phyloP scores from a whole-genome alignment of 2,329 filamentous ascomycete species.

The Alternaria tenuissima region DNA sequence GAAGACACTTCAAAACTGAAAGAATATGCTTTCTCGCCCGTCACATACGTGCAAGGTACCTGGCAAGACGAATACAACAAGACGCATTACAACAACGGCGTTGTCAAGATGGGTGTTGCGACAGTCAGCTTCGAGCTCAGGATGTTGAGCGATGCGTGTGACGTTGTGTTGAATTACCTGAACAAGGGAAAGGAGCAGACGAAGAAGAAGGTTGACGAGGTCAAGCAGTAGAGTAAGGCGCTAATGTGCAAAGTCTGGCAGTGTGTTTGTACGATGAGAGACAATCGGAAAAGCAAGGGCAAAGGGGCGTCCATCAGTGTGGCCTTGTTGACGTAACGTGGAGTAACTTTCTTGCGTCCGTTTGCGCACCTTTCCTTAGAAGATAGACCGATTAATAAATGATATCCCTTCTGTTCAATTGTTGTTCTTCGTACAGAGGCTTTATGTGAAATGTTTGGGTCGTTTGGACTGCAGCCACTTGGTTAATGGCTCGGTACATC shows the following conservation, averaged over 20 bases:
- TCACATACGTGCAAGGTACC: slow-evolving; percentile 48
- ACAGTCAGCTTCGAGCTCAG: slow-evolving; percentile 52
- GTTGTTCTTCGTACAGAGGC: not conserved
- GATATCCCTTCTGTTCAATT: slow-evolving; percentile 8
- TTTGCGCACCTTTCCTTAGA: slow-evolving; percentile 5
- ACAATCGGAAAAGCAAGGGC: slow-evolving; percentile 11
- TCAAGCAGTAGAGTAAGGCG: slow-evolving; percentile 40
- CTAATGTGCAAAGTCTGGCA: not conserved
- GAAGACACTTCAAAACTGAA: slow-evolving; percentile 57
- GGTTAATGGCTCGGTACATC: not conserved
- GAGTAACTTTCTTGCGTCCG: slow-evolving; percentile 4
- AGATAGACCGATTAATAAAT: slow-evolving; percentile 16
- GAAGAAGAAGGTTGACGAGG: slow-evolving; percentile 46
- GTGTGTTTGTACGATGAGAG: slow-evolving; percentile 1
- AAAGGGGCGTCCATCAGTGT: slow-evolving; percentile 1
- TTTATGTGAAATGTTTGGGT: not conserved
- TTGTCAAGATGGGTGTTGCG: slow-evolving; percentile 49
- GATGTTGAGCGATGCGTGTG: slow-evolving; percentile 46
- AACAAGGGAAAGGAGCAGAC: slow-evolving; percentile 45
- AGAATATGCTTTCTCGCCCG: slow-evolving; percentile 44
- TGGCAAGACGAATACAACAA: slow-evolving; percentile 53
- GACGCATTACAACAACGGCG: slow-evolving; percentile 46
- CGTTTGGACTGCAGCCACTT: not conserved
- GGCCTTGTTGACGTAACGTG: not conserved
- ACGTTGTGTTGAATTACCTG: slow-evolving; percentile 42